Base-by-base conservation (phyloP, 148 eudicot genomes). In the Tetragonia tetragonoides region DNA sequence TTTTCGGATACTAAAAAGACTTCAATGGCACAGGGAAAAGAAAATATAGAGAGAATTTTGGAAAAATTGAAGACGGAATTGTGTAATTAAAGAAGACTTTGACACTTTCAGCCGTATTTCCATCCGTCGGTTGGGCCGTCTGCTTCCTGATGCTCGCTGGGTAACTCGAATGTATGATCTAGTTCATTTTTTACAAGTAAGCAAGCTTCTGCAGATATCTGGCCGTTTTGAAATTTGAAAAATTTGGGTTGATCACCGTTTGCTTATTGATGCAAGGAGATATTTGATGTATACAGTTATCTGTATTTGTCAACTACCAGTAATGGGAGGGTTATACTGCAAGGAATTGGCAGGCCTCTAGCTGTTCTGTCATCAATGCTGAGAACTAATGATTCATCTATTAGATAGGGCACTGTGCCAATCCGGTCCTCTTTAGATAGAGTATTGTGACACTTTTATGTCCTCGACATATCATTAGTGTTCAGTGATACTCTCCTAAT, bases 111-210 rank as follows among this genome's bases (percentile, higher is more conserved):
- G 95, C 71, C 97, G 86, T 44, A 92, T 93, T 28, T 89, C 89
- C 53, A 79, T 91, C 65, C 82, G 95, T 42, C 82, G 97, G 82
- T 74, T 93, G 81, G 97, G 97, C 57, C 93, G 97, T 76, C 85
- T 93, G 69, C 91, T 93, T 82, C 94, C 97, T 37, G 95, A 93
- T 72, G 89, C 89, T 86, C 91, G 90, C 46, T 90, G 95, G 95
- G 97, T 93, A 68, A 61, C 86, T 81, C 40, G 15, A 66, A 3
- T 59, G 8, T 53, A 68, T 81, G 65, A 47, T 34, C 62, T 62
- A 37, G 0, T 44, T 73, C 72, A 56, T 24, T 37, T 47, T 62
- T 69, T 70, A 57, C 9, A 44, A 5, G 65, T 41, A 34, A 39
- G 64, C 21, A 24, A 39, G 17, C 47, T 44, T 47, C 37, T 3